phyloP scores from a whole-genome alignment of 768 basidiomycete species.

The Boletus speciosus region DNA sequence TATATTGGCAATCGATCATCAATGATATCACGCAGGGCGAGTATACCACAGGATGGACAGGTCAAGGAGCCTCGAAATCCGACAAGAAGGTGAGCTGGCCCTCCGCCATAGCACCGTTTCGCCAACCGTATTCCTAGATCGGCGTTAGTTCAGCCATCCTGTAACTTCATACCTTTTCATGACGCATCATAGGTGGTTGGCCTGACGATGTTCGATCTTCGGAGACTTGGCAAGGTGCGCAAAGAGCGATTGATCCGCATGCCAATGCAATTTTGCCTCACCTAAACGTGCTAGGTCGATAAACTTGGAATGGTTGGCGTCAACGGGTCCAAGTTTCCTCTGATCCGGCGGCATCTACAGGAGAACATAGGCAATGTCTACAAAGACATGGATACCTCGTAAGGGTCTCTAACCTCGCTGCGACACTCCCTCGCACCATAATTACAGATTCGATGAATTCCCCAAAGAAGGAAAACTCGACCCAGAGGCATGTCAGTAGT shows the following conservation, averaged over 20 bases:
- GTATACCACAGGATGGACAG: conserved; percentile 95
- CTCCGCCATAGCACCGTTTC: background rate
- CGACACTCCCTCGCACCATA: background rate
- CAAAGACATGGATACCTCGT: conserved; percentile 85
- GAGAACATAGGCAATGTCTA: conserved; percentile 82
- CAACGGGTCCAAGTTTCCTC: conserved; percentile 84
- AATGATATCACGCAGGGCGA: conserved; percentile 51
- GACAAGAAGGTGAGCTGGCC: conserved; percentile 76
- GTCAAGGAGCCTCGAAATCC: conserved; percentile 86
- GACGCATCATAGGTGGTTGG: conserved; percentile 66
- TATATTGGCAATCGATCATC: background rate
- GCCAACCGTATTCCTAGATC: conserved; percentile 42
- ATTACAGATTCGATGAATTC: conserved; percentile 68
- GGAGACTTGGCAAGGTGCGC: conserved; percentile 71
- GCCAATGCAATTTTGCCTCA: conserved; percentile 7
- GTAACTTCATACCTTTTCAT: conserved; percentile 6
- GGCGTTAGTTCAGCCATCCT: conserved; percentile 46
- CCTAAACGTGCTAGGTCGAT: conserved; percentile 46
- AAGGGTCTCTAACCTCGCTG: conserved; percentile 25
- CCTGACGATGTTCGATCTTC: conserved; percentile 85
- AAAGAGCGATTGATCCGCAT: conserved; percentile 9
- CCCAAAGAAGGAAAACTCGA: conserved; percentile 68
- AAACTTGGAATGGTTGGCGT: conserved; percentile 86
- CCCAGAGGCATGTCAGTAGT: conserved; percentile 73
- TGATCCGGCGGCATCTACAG: conserved; percentile 73